Evolutionary conservation across 2,329 filamentous ascomycete genomes (phyloP), one percentile per base, ranked within the genome.

Genomic region (Neurospora sp.): DNA sequence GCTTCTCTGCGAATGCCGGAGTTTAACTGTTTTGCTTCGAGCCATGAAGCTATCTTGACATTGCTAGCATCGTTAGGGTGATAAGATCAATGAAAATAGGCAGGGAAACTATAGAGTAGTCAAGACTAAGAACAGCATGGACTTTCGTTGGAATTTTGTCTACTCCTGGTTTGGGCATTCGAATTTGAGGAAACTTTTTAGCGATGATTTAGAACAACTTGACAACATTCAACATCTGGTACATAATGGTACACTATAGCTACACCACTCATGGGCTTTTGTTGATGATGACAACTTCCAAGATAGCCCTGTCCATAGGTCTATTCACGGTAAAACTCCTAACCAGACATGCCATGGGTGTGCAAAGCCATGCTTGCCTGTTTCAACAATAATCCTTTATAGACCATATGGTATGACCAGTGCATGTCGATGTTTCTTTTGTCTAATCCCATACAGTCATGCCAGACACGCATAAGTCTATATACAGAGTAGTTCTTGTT

Each of bases 381-480:
- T 17, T 36, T 17, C 23, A 15, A 36, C 28, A 15, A 36, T 36
- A 62, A 17, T 62, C 28, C 52, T 62, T 17, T 6, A n/a, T 17
- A 36, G 28, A 62, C 52, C 52, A 62, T 6, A 6, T 62, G 2
- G 4, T 62, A 12, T 62, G 36, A 66, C 52, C 41, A 69, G 67
- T 62, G 33, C 67, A 36, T 17, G 39, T 46, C 69, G 65, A 68
- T 67, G 43, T 67, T 68, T 66, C 66, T 68, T 67, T 71, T 71
- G 39, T 71, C 66, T 69, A 69, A 67, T 66, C 40, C 69, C 46
- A 37, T 28, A 33, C n/a, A 52, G 39, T 41, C 46, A 70, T 70
- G 67, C 66, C 67, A 70, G 11, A 68, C 46, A 70, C 46, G 37
- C 37, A 65, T 62, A 39, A 37, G 57, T 62, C 69, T 70, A 70